Base-by-base conservation (phyloP, 1,139 yeast species). In the Pichia sp. region DNA sequence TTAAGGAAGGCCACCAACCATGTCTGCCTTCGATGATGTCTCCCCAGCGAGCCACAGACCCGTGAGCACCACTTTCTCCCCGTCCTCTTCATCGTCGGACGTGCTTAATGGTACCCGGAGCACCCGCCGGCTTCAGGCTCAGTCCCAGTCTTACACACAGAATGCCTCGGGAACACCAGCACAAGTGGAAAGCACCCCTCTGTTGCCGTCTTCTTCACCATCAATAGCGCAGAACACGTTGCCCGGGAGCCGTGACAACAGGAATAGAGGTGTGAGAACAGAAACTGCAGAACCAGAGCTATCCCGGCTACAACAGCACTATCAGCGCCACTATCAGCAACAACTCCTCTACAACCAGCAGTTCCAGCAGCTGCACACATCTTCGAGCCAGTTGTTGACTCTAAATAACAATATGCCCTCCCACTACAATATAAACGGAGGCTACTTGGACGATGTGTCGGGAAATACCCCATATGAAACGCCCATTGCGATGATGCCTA, bases 281-380 rank as follows among this genome's bases (percentile, higher is more conserved):
- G 11, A 8, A 31, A 31, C 19, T 0, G 16, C 15, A 8, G 3
- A 30, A 44, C 31, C 31, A 8, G 34, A 44, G 2, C 4, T 44
- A 5, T 8, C 13, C 41, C 53, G 2, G 16, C n/a, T 46, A 16
- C 49, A 46, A 3, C 41, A 46, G 19, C 13, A 46, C 16, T 46
- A 46, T 36, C 43, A 46, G 26, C 42, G 49, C 29, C 49, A 46
- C 32, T 34, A 46, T 19, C 38, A n/a, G 10, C 48, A 49, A 19
- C 52, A 49, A 44, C 44, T 30, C 3, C 40, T 16, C 11, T 44
- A 26, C 19, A 45, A 50, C 30, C 45, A 38, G 31, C 52, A 50
- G 15, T 38, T 44, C n/a, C 49, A 36, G 1, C 43, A 49, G 29
- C 19, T 34, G 1, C 47, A 43, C 19, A 26, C 15, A 3, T 43